Conservation (phyloP, 257 asterid genomes). For the Verbena officinalis region DNA sequence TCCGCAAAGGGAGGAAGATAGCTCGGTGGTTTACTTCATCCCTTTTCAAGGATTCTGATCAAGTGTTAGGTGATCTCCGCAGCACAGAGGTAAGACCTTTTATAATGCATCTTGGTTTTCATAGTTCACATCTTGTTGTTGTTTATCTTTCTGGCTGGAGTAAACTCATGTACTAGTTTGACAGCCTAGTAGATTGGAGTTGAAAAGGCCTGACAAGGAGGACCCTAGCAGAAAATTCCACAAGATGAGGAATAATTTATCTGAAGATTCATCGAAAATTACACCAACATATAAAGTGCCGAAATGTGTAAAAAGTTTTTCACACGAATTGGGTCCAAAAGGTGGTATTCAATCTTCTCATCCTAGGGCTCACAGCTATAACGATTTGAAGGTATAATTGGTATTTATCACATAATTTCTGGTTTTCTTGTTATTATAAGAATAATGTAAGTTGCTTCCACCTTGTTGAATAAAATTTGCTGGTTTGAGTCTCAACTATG, state of each 20-base stretch:
- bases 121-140: slow-evolving; percentile 13
- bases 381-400: slow-evolving; percentile 74
- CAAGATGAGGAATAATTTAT: slow-evolving; percentile 45
- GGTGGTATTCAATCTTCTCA: slow-evolving; percentile 69
- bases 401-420: slow-evolving; percentile 26
- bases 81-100: slow-evolving; percentile 45
- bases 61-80: slow-evolving; percentile 44
- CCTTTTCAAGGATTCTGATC: slow-evolving; percentile 64
- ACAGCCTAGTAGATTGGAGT: slow-evolving; percentile 54
- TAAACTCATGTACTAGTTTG: slow-evolving; percentile 34
- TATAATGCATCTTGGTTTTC: slow-evolving; percentile 27
- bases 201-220: slow-evolving; percentile 47
- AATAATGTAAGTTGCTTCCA: background rate
- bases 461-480: slow-evolving; percentile 25
- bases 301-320: slow-evolving; percentile 78
- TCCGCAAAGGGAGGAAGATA: slow-evolving; percentile 72
- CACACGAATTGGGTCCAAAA: slow-evolving; percentile 89
- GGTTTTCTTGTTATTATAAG: slow-evolving; percentile 8
- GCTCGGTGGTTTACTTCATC: slow-evolving; percentile 82
- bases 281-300: slow-evolving; percentile 45
- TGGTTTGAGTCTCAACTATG: slow-evolving; percentile 25
- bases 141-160: slow-evolving; percentile 22
- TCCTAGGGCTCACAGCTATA: slow-evolving; percentile 80
- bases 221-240: slow-evolving; percentile 47
- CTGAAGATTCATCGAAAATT: slow-evolving; percentile 49